phyloP scores from a whole-genome alignment of 345 rosid species.

The Populus tremula region DNA sequence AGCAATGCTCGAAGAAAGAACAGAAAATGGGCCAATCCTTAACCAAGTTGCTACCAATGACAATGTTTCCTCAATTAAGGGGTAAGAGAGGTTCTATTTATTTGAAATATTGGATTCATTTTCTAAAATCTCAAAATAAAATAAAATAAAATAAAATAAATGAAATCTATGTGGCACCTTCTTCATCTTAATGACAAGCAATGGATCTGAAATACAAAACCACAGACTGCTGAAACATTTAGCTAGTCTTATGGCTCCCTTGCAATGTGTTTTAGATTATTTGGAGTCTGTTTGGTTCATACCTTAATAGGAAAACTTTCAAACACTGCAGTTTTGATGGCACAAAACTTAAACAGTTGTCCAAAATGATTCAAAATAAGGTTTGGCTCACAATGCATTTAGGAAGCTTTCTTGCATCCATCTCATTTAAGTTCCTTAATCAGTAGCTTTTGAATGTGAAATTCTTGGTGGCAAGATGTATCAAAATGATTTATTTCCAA shows the following conservation, averaged over 20 bases:
- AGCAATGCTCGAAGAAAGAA: constrained; percentile 34
- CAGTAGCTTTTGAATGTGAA: too few species aligned
- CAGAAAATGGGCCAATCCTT: constrained; percentile 32
- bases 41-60: constrained; percentile 22
- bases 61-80: constrained; percentile 28
- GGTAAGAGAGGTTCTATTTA: constrained; percentile 43
- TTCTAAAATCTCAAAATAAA: not conserved
- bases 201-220: not conserved
- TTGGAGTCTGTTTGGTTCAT: not conserved
- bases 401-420: too few species aligned
- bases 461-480: too few species aligned
- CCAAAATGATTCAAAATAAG: too few species aligned
- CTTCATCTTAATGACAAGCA: not conserved
- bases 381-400: too few species aligned
- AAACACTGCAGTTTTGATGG: too few species aligned
- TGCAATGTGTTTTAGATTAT: not conserved
- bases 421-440: too few species aligned
- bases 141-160: not conserved
- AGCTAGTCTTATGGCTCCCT: not conserved
- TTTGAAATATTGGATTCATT: not conserved
- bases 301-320: too few species aligned
- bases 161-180: not conserved
- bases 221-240: not conserved
- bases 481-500: not conserved
- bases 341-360: too few species aligned